These are phyloP conservation scores for Solanum hybrid DNA, from an alignment of 305 asterid species.

Conservation along the genomic window DNA sequence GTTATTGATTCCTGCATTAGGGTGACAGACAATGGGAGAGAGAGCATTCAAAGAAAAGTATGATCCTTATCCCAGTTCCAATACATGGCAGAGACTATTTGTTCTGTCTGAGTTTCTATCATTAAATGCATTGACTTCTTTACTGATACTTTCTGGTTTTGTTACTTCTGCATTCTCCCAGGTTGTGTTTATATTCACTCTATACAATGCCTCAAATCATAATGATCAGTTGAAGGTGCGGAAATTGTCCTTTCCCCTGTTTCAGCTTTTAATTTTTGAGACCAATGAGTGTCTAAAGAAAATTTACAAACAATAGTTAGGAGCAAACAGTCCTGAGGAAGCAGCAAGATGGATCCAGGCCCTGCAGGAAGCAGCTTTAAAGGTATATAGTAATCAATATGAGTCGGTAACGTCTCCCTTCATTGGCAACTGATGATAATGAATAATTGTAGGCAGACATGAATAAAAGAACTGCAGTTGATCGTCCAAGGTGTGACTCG, in stretches of 20 bases:
- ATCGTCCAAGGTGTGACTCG: slow-evolving; percentile 31
- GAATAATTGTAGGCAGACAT: slow-evolving; percentile 50
- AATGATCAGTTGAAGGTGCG: slow-evolving; percentile 85
- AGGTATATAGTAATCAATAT: slow-evolving; percentile 33
- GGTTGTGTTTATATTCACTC: slow-evolving; percentile 85
- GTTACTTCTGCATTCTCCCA: slow-evolving; percentile 27
- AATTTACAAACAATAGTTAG: slow-evolving; percentile 3
- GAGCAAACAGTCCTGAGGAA: slow-evolving; percentile 14
- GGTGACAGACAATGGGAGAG: slow-evolving; percentile 95
- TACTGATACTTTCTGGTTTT: slow-evolving; percentile 1
- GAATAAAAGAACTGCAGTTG: slow-evolving; percentile 38
- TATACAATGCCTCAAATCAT: slow-evolving; percentile 81
- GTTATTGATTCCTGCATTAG: slow-evolving; percentile 89
- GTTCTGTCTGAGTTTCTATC: neutral
- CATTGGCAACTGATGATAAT: slow-evolving; percentile 27
- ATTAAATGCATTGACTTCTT: neutral
- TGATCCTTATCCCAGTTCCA: slow-evolving; percentile 7
- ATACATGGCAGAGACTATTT: neutral
- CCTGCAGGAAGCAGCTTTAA: slow-evolving; percentile 59
- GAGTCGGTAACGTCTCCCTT: slow-evolving; percentile 4
- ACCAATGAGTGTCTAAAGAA: neutral
- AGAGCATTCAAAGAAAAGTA: slow-evolving; percentile 85
- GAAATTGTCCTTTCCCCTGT: slow-evolving; percentile 13
- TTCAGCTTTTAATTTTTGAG: neutral
- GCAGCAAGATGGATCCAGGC: slow-evolving; percentile 15